These are phyloP conservation scores for Ustilago loliicola DNA, from an alignment of 1,284 basidiomycete genomes.

Conservation along the genomic window DNA sequence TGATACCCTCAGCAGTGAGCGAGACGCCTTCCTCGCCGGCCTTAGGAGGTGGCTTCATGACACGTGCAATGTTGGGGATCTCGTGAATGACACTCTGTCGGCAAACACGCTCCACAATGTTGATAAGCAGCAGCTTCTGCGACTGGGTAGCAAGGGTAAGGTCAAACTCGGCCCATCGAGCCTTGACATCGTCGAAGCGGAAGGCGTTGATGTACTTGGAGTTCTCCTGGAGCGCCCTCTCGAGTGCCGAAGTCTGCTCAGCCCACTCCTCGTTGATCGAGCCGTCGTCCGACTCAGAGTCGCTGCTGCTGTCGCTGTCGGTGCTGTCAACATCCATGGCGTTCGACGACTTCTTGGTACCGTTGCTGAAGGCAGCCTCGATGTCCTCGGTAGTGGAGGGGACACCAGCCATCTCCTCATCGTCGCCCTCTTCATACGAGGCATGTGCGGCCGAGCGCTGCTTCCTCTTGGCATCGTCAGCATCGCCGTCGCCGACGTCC, in stretches of 20 bases:
- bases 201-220: slow-evolving; percentile 77
- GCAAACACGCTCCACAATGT: slow-evolving; percentile 69
- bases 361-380: slow-evolving; percentile 76
- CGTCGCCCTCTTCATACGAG: slow-evolving; percentile 77
- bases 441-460: slow-evolving; percentile 78
- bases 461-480: slow-evolving; percentile 77
- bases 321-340: slow-evolving; percentile 59
- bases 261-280: slow-evolving; percentile 66
- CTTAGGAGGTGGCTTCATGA: slow-evolving; percentile 63
- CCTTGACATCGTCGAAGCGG: slow-evolving; percentile 77
- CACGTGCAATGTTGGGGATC: slow-evolving; percentile 64
- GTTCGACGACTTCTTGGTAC: slow-evolving; percentile 44
- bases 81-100: slow-evolving; percentile 66
- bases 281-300: slow-evolving; percentile 56
- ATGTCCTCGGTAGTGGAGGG: slow-evolving; percentile 74
- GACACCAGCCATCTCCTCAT: slow-evolving; percentile 50
- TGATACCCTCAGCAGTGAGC: slow-evolving; percentile 72
- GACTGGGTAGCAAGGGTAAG: slow-evolving; percentile 60
- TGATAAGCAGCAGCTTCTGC: slow-evolving; percentile 70
- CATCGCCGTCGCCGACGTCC: slow-evolving; percentile 78
- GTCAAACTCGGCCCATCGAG: slow-evolving; percentile 72
- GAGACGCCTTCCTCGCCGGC: slow-evolving; percentile 52
- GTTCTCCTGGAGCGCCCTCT: slow-evolving; percentile 73
- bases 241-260: slow-evolving; percentile 70
- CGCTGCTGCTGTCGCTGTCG: slow-evolving; percentile 42